A percentile compares a stretch with the other conserved stretches of the same genome.
These are phyloP conservation scores for Tulasnella sp. DNA, from an alignment of 768 basidiomycete genomes.

Conservation along the genomic window DNA sequence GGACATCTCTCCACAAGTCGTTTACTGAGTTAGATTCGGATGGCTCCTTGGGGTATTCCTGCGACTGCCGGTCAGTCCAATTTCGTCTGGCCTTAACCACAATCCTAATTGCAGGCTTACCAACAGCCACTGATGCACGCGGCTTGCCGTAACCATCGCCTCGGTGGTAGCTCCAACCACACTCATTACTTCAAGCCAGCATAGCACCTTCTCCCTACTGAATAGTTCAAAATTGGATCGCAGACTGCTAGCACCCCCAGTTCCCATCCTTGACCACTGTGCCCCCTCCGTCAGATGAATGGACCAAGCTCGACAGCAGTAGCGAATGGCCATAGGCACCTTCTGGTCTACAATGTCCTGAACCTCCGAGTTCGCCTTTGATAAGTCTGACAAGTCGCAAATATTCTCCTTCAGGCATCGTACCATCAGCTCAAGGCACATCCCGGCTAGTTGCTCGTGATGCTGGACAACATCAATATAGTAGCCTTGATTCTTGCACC, in stretches of 20 bases:
- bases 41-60: no score
- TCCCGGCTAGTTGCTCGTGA: not conserved
- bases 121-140: no score
- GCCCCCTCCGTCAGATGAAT: not conserved
- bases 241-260: not conserved
- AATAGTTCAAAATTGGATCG: not conserved
- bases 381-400: not conserved
- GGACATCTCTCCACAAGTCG: no score
- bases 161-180: no score
- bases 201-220: not conserved
- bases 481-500: not conserved
- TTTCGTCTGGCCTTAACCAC: no score
- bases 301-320: not conserved
- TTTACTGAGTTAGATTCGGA: no score
- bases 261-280: not conserved
- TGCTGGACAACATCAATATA: not conserved
- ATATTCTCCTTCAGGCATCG: not conserved
- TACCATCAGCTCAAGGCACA: not conserved
- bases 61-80: no score
- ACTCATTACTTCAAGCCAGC: not conserved
- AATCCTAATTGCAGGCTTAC: no score
- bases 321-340: not conserved
- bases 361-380: not conserved
- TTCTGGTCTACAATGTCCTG: not conserved
- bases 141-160: no score